phyloP scores from a whole-genome alignment of 352 stramenopile species.

The Phytophthora agathidicida region DNA sequence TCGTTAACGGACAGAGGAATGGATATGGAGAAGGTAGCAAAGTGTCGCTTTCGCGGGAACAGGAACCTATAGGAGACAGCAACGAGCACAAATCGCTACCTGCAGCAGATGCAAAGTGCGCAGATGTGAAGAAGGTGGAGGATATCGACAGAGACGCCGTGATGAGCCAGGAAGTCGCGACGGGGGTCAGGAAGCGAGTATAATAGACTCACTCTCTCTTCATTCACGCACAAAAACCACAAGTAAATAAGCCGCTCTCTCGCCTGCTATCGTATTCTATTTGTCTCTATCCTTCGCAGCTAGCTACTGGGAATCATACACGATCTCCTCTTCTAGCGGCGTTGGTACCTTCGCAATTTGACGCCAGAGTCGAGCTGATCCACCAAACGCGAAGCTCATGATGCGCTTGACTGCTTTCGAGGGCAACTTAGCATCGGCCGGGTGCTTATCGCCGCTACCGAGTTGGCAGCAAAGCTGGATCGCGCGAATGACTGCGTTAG shows the following conservation, averaged over 20 bases:
- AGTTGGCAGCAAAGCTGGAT: slow-evolving; percentile 66
- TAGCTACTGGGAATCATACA: slow-evolving; percentile 46
- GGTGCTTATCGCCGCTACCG: slow-evolving; percentile 36
- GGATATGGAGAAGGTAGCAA: slow-evolving; percentile 10
- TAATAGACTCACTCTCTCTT: slow-evolving; percentile 16
- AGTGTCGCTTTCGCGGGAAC: slow-evolving; percentile 20
- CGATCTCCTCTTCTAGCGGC: slow-evolving; percentile 49
- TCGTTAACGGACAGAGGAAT: slow-evolving; percentile 18
- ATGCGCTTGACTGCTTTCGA: slow-evolving; percentile 58
- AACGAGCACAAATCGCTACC: background rate
- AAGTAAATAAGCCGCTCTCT: slow-evolving; percentile 43
- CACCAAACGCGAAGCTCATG: slow-evolving; percentile 63
- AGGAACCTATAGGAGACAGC: slow-evolving; percentile 34
- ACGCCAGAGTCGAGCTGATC: slow-evolving; percentile 70
- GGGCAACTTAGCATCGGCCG: slow-evolving; percentile 9
- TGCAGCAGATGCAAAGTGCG: slow-evolving; percentile 2
- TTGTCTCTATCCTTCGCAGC: background rate
- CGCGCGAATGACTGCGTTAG: slow-evolving; percentile 42
- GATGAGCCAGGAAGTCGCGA: slow-evolving; percentile 3
- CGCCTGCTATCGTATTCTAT: slow-evolving; percentile 20
- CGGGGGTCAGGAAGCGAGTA: slow-evolving; percentile 17
- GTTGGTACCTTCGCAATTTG: slow-evolving; percentile 54
- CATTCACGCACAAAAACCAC: background rate
- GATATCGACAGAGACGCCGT: slow-evolving; percentile 3
- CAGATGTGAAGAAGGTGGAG: background rate